These are phyloP conservation scores for Neofusicoccum parvum DNA, from an alignment of 2,329 filamentous ascomycete species.

Conservation along the genomic window DNA sequence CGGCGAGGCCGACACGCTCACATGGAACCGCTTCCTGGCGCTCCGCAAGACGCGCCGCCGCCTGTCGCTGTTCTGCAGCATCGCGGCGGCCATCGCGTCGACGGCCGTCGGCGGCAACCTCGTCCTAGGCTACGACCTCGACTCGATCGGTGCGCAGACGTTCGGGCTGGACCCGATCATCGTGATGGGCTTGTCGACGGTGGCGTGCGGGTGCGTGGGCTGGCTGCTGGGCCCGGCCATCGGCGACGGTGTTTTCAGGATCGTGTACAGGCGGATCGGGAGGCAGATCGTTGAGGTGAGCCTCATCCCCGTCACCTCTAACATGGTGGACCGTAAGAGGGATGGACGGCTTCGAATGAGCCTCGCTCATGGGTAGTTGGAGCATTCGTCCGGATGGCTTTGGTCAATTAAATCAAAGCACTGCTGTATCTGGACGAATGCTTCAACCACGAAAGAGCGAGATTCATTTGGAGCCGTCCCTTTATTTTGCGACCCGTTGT, in stretches of 20 bases:
- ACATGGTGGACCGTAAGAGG: background rate
- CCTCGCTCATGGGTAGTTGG: no score
- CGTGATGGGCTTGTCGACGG: conserved; percentile 76
- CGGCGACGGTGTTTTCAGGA: conserved; percentile 65
- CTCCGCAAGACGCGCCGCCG: conserved; percentile 83
- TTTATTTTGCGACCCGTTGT: no score
- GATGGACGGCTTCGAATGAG: background rate
- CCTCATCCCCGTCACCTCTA: conserved; percentile 23
- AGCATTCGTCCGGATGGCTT: no score
- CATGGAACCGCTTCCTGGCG: conserved; percentile 91
- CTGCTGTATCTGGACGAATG: no score
- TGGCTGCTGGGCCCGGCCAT: conserved; percentile 21
- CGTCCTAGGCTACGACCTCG: conserved; percentile 71
- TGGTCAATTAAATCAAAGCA: no score
- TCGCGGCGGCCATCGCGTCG: conserved; percentile 63
- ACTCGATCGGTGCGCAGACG: conserved; percentile 64
- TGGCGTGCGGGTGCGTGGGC: conserved; percentile 55
- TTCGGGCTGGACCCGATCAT: conserved; percentile 87
- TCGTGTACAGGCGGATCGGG: conserved; percentile 71
- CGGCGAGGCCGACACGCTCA: conserved; percentile 36
- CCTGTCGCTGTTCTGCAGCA: conserved; percentile 78
- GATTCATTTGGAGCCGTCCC: no score
- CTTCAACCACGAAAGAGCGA: no score
- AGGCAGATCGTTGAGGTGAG: conserved; percentile 70
- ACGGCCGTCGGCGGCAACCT: conserved; percentile 66